Conservation (phyloP, 1,284 basidiomycete species). For the Afroboletus lepidellus region DNA sequence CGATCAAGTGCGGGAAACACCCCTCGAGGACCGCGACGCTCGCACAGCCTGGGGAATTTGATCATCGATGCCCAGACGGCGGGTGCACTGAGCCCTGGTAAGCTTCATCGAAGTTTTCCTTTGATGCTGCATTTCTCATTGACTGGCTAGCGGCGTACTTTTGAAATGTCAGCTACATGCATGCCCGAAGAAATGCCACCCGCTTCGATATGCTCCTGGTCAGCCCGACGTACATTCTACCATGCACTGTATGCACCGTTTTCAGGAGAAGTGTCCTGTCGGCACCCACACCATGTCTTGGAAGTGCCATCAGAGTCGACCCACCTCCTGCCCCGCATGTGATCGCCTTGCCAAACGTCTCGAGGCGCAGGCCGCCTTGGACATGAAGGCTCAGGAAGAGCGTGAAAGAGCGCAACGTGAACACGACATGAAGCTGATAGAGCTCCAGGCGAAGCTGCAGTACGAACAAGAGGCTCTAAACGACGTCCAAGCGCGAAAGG, state of each 20-base stretch:
- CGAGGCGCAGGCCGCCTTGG: slow-evolving; percentile 30
- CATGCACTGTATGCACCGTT: slow-evolving; percentile 38
- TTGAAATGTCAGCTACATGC: slow-evolving; percentile 50
- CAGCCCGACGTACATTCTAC: slow-evolving; percentile 47
- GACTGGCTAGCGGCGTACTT: slow-evolving; percentile 37
- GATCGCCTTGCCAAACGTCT: slow-evolving; percentile 33
- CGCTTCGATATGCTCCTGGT: slow-evolving; percentile 12
- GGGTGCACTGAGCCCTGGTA: slow-evolving; percentile 61
- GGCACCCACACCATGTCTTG: slow-evolving; percentile 36
- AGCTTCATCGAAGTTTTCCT: slow-evolving; percentile 7
- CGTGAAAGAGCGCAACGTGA: slow-evolving; percentile 35
- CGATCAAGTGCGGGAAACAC: slow-evolving; percentile 55
- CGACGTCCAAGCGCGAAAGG: slow-evolving; percentile 32
- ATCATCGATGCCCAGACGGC: slow-evolving; percentile 53
- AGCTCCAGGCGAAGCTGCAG: slow-evolving; percentile 36
- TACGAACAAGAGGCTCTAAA: slow-evolving; percentile 23
- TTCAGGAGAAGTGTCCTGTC: slow-evolving; percentile 34
- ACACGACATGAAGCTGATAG: slow-evolving; percentile 33
- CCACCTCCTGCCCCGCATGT: slow-evolving; percentile 34
- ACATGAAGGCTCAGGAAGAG: slow-evolving; percentile 34
- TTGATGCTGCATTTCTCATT: not conserved
- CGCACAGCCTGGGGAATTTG: slow-evolving; percentile 46
- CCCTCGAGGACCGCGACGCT: slow-evolving; percentile 41
- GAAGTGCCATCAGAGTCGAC: slow-evolving; percentile 37
- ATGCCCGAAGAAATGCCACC: slow-evolving; percentile 58